These are phyloP conservation scores for Crithidia bombi DNA, from an alignment of 208 protist species.

Conservation along the genomic window DNA sequence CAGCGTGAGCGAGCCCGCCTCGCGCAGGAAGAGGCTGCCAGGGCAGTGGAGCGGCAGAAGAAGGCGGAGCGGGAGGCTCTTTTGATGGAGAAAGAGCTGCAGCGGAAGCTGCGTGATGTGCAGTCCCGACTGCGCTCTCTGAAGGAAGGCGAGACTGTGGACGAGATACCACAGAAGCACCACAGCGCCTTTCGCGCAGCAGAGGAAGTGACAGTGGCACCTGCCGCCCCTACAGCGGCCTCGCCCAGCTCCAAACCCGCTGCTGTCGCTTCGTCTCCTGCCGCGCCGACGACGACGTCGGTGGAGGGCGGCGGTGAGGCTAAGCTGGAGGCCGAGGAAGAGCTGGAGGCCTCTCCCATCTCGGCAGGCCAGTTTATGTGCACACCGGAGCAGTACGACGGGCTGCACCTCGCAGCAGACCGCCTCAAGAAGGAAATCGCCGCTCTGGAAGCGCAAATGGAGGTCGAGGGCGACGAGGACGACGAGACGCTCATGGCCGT, in stretches of 20 bases:
- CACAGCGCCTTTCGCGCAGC: not conserved
- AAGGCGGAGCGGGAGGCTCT: constrained; percentile 66
- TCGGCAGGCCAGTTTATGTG: constrained; percentile 62
- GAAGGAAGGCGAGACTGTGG: constrained; percentile 15
- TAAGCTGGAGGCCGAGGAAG: constrained; percentile 7
- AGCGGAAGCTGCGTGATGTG: constrained; percentile 61
- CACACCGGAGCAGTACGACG: constrained; percentile 91
- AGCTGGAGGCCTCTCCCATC: constrained; percentile 5
- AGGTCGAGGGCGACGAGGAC: constrained; percentile 82
- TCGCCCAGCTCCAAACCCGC: not conserved
- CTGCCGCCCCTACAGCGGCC: not conserved
- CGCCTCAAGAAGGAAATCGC: constrained; percentile 86
- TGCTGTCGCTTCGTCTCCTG: not conserved
- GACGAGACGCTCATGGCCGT: constrained; percentile 94
- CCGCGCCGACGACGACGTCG: not conserved
- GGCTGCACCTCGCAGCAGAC: constrained; percentile 75
- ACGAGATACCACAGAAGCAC: not conserved
- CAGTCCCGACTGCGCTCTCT: constrained; percentile 43
- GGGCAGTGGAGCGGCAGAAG: constrained; percentile 62
- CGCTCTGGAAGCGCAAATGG: constrained; percentile 87
- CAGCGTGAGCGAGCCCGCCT: constrained; percentile 71
- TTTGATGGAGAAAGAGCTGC: constrained; percentile 65
- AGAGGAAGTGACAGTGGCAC: not conserved
- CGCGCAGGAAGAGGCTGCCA: constrained; percentile 63
- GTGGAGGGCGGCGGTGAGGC: not conserved